Percentiles rank a stretch among this genome's conserved stretches.
phyloP scores from a whole-genome alignment of 139 green algal species.

The Chlorella ohadii region DNA sequence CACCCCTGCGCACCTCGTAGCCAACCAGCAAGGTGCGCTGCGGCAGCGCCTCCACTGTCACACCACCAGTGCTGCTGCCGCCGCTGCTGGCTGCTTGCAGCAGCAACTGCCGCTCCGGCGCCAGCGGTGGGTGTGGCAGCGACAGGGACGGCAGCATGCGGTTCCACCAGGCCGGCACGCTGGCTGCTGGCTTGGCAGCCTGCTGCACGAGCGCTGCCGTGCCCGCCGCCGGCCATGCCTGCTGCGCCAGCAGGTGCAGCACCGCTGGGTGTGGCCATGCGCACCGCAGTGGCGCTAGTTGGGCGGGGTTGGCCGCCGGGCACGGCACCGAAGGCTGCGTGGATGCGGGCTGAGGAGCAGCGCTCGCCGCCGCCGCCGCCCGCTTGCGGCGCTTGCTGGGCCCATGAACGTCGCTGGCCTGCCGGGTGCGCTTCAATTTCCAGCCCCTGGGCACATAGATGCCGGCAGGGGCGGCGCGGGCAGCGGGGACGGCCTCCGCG shows the following conservation, averaged over 20 bases:
- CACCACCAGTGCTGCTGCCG: background rate
- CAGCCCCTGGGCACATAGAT: background rate
- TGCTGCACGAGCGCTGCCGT: background rate
- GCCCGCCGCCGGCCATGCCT: constrained; percentile 10
- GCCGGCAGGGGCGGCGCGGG: background rate
- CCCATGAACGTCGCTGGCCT: background rate
- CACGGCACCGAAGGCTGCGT: background rate
- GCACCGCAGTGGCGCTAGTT: constrained; percentile 21
- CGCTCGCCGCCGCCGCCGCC: background rate
- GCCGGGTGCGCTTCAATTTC: background rate
- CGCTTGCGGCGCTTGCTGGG: background rate
- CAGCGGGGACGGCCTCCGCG: no score
- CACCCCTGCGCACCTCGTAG: constrained; percentile 2
- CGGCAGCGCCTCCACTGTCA: background rate
- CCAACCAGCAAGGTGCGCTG: background rate
- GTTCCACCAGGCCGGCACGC: background rate
- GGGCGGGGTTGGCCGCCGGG: background rate
- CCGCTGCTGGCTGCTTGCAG: no score
- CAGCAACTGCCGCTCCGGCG: background rate
- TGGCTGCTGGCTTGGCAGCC: no score
- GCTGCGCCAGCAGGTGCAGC: background rate
- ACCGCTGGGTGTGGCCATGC: constrained; percentile 20
- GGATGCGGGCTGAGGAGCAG: background rate
- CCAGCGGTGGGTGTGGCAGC: background rate
- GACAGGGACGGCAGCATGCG: constrained; percentile 29